Evolutionary conservation across 179 eudicot species (phyloP).

Genomic region (Nepenthes alata): DNA sequence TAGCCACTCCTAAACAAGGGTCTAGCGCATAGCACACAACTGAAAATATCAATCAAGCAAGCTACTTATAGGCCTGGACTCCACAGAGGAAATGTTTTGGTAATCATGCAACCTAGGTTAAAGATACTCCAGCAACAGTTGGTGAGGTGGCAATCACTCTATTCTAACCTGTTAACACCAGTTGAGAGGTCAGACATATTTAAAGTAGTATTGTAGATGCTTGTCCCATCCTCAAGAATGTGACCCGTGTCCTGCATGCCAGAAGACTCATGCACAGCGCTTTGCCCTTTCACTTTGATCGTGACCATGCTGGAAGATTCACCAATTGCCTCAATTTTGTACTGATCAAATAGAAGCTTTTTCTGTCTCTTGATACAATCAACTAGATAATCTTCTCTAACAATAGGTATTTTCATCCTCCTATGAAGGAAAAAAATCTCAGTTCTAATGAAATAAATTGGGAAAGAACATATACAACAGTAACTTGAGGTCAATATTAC

Average conservation of each 20-base stretch:
- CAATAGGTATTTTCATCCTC: slow-evolving; percentile 87
- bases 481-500: slow-evolving; percentile 19
- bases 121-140: too few relatives aligned
- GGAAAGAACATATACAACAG: background rate
- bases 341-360: slow-evolving; percentile 70
- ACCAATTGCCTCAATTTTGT: slow-evolving; percentile 62
- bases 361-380: slow-evolving; percentile 64
- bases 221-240: slow-evolving; percentile 87
- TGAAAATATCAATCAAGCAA: too few relatives aligned
- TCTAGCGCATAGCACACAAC: too few relatives aligned
- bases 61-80: too few relatives aligned
- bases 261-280: slow-evolving; percentile 89
- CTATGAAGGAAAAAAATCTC: slow-evolving; percentile 27
- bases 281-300: slow-evolving; percentile 92
- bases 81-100: too few relatives aligned
- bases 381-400: slow-evolving; percentile 77
- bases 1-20: too few relatives aligned
- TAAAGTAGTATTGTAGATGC: slow-evolving; percentile 85
- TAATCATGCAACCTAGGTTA: too few relatives aligned
- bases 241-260: slow-evolving; percentile 88
- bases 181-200: slow-evolving; percentile 85
- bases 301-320: slow-evolving; percentile 54
- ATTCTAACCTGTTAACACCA: slow-evolving; percentile 75
- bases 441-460: background rate
- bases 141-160: too few relatives aligned